Base-by-base conservation (phyloP, 345 rosid species). In the Syzygium aromaticum region DNA sequence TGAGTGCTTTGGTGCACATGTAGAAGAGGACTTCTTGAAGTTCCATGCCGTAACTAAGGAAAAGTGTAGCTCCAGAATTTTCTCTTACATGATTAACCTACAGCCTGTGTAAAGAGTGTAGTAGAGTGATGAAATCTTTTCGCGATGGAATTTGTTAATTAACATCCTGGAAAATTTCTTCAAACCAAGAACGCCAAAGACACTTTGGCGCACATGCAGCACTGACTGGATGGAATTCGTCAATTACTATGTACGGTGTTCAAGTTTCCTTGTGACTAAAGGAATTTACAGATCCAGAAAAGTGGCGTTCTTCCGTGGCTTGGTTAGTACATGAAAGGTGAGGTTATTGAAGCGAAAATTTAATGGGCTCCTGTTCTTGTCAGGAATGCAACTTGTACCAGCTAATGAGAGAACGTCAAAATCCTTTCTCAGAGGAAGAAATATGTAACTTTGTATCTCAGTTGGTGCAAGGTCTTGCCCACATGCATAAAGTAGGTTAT, bases 371-470 rank as follows among this genome's bases (percentile, higher is more conserved):
- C 52, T 86, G 84, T 15, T 84, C 77, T 64, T 90, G 51, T 56
- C 89, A 97, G 99, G 98, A 96, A 80, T 94, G 91, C 86, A 96
- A 95, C 91, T 93, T 97, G 51, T 97, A 97, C 87, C 95, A 97
- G 86, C 90, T 95, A 91, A 96, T 95, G 96, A 94, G 93, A 91
- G 98, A 95, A 82, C 91, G 91, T 85, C 94, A 92, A 85, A 85
- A 85, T 52, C 94, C 97, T 49, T 94, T 97, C 87, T 92, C 95
- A 2, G 99, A 95, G 88, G 96, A 92, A 89, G 97, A 95, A 90
- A 94, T 97, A 88, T 91, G 95, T 38, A 90, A 89, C 86, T 92
- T 93, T 89, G 93, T 95, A 94, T 93, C 94, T 91, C 99, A 97
- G 90, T 85, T 95, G 92, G 93, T 96, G 88, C 97, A 93, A 92